Percentiles rank a stretch among this genome's conserved stretches.
phyloP scores from a whole-genome alignment of 345 rosid genomes.

The Draba incana region DNA sequence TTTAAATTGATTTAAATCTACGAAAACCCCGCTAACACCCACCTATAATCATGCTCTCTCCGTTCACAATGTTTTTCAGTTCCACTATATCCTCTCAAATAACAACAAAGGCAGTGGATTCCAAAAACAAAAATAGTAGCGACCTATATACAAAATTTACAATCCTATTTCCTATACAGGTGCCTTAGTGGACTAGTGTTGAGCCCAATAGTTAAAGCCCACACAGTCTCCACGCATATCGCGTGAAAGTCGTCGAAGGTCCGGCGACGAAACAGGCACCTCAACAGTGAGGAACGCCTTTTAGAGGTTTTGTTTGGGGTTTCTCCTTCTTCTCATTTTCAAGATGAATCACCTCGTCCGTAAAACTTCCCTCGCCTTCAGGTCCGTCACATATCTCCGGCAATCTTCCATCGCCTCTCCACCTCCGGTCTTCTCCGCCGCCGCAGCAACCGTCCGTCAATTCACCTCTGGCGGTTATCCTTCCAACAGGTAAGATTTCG shows the following conservation, averaged over 20 bases:
- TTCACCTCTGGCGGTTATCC: slow-evolving; percentile 53
- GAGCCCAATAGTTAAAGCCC: slow-evolving; percentile 31
- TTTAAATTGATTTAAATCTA: no score
- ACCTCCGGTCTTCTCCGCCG: slow-evolving; percentile 32
- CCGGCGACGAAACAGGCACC: slow-evolving; percentile 18
- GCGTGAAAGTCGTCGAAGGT: slow-evolving; percentile 1
- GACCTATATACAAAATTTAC: no score
- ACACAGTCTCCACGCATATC: neutral
- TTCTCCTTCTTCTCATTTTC: neutral
- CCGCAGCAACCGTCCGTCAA: slow-evolving; percentile 30
- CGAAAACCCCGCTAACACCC: no score
- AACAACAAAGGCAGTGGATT: no score
- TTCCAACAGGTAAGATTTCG: slow-evolving; percentile 41
- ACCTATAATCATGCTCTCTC: no score
- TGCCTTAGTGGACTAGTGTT: neutral
- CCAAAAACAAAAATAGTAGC: no score
- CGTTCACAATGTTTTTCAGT: no score
- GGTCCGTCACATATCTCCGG: slow-evolving; percentile 39
- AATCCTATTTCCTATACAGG: neutral
- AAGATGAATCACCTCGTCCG: slow-evolving; percentile 38
- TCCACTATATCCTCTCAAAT: no score
- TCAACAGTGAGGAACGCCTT: slow-evolving; percentile 8
- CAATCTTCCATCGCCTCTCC: slow-evolving; percentile 35
- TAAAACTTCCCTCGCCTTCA: slow-evolving; percentile 27
- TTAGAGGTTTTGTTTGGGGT: slow-evolving; percentile 32